Evolutionary conservation across 2,329 filamentous ascomycete species (phyloP), one percentile per base, ranked within the genome.

Genomic region (Aspergillus glaucus): DNA sequence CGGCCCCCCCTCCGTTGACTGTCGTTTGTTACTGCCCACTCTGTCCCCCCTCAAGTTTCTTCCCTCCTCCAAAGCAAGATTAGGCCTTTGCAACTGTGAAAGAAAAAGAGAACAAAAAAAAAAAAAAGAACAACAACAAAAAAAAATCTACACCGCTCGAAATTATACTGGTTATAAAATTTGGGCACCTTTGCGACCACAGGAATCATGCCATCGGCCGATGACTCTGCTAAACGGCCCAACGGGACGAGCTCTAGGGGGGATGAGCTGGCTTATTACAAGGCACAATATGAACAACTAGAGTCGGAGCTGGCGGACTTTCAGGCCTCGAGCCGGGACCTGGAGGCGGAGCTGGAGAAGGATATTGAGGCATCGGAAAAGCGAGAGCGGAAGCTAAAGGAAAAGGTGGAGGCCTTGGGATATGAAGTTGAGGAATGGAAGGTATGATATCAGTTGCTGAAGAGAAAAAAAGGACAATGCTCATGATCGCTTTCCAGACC

Each of bases 381-480:
- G 75, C 82, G 90, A 61, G 92, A 97, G 73, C 81, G 90, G 55
- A 77, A 84, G 55, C 72, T 96, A 59, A 85, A 91, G 67, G 86
- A 95, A 68, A 95, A 92, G 74, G 86, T 88, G 1, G 92, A 97
- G 69, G 80, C 78, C 34, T 70, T 95, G 54, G 82, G 80, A 44
- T 98, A 89, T 64, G 91, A 97, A 69, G 91, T 93, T 0, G 90
- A 97, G 50, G 93, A 98, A 72, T 98, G 93, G 93, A 97, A 97
- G 84, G 90, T 92, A 75, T 69, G 56, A 36, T 30, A 15, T n/a
- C 34, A 6, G 36, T 43, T 39, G 32, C 36, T 9, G 39, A 28
- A 28, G 26, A 30, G 15, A 22, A 12, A 30, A 28, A 12, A 30
- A 30, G 26, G 26, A 30, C 26, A 30, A 40, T 45, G 46, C 56